Base-by-base conservation (phyloP, 768 basidiomycete genomes). In the Psilocybe sp. region DNA sequence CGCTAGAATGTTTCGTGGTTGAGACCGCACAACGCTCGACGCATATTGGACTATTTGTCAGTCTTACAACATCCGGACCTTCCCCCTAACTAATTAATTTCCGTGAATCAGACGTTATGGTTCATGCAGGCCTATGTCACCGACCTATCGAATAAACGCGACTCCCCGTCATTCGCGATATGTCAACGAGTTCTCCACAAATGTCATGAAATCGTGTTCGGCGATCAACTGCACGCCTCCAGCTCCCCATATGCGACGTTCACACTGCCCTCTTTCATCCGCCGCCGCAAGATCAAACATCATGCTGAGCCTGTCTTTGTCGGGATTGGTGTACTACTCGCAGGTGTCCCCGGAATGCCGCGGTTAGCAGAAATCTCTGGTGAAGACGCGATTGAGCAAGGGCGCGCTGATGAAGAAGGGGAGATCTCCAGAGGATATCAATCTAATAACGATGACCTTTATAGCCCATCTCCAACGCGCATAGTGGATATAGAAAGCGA, bases 121-220 rank as follows among this genome's bases (percentile, higher is more conserved):
- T 97, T 95, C 69, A 95, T 98, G 88, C 97, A 98, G 80, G 92
- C 96, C 13, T 84, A 89, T 20, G 76, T 99, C 15, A 82, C 81
- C 50, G 97, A 99, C 67, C 75, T 98, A 7, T 79, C 85, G 0
- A 41, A 68, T 40, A 76, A 72, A 12, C 78, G 83, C 45, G 79
- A 82, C 42, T 85, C 92, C 2, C 79, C 72, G 38, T 91, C 93
- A 1, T 98, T 98, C 69, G 72, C 82, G 42, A 87, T 96, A 50
- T 98, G 97, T 66, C 92, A 95, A 68, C 83, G 96, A 52, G 82
- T 94, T 35, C 72, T 98, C 51, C 90, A 90, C 65, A 81, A 81
- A 65, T 95, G 95, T 62, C 95, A 98, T 69, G 89, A 94, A 70
- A 94, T 98, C 66, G 96, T 99, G 60, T 99, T 97, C 64, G 84